Base-by-base conservation (phyloP, 225 moss, liverwort and hornwort species). In the Pleurozium schreberi region DNA sequence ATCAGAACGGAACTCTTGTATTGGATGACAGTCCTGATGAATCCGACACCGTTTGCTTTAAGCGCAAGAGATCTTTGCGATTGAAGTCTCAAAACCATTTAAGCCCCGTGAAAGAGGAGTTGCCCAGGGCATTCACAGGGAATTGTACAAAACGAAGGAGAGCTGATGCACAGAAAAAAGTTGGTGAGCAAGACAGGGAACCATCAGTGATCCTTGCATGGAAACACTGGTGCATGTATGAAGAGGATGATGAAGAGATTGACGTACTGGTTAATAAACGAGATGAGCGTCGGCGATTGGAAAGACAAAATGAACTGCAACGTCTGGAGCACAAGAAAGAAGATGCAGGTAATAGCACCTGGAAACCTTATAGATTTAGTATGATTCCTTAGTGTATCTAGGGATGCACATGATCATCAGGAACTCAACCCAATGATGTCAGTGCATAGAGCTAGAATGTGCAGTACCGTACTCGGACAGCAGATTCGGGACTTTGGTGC, bases 141-240 rank as follows among this genome's bases (percentile, higher is more conserved):
- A 89, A 83, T 60, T 89, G 84, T 49, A 89, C 93, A 58, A 94
- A 94, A 82, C 74, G 90, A 85, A 88, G 94, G 87, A 90, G 89
- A 90, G 85, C 91, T 27, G 94, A 94, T 78, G 89, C 80, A 42
- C 90, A 85, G 64, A 90, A 74, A 40, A 84, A 60, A 65, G 57
- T 75, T 64, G 90, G 89, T 71, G 91, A 92, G 84, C 90, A 86
- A 76, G 93, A 91, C 53, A 91, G 91, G 84, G 94, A 94, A 93
- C 94, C 94, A 47, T 90, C 93, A 68, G 94, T 94, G 27, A 94
- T 94, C 90, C 91, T 94, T 88, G 94, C 94, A 80, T 94, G 94
- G 94, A 94, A 94, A 49, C 93, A 91, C 80, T 94, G 93, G 94
- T 94, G 93, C 84, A 93, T 93, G 94, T 94, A 91, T 82, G 94